These are phyloP conservation scores for Neospora caninum DNA, from an alignment of 169 alveolate species.

Conservation along the genomic window DNA sequence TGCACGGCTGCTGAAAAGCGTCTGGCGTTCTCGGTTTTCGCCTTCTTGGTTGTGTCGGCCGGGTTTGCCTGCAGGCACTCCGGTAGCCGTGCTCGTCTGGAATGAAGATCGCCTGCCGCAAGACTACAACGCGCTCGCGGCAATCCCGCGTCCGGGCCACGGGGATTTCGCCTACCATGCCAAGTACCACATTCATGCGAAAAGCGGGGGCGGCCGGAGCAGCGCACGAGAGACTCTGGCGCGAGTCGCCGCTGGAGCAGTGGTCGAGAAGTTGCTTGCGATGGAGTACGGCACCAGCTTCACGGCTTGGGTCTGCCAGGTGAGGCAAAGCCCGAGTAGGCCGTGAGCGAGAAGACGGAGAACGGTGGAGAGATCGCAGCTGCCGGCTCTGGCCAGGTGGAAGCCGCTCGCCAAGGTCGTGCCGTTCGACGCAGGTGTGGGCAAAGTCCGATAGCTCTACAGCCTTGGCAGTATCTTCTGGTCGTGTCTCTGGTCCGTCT, in stretches of 20 bases:
- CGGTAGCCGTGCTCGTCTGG: conserved; percentile 72
- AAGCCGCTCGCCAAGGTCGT: neutral
- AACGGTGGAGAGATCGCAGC: neutral
- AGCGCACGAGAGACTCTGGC: conserved; percentile 85
- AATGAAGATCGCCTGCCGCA: conserved; percentile 73
- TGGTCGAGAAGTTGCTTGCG: conserved; percentile 18
- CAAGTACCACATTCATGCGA: conserved; percentile 75
- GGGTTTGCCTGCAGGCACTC: conserved; percentile 69
- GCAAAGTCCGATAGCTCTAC: too few species aligned
- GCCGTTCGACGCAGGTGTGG: too few species aligned
- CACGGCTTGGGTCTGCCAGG: conserved; percentile 20
- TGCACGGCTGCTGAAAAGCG: neutral
- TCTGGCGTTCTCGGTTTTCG: too few species aligned
- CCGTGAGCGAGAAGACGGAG: neutral
- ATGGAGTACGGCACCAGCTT: neutral
- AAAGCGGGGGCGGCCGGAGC: conserved; percentile 87
- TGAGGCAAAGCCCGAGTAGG: neutral
- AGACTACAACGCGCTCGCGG: conserved; percentile 60
- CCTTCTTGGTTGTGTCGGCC: too few species aligned
- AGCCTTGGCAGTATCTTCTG: too few species aligned
- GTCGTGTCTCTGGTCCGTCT: too few species aligned
- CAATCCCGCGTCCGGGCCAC: conserved; percentile 82
- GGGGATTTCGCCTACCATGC: conserved; percentile 82
- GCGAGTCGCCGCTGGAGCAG: conserved; percentile 78
- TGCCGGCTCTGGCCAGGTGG: neutral